Percentiles rank a stretch among this genome's conserved stretches.
These are phyloP conservation scores for Rhizopogon vesiculosus DNA, from an alignment of 768 basidiomycete genomes.

Conservation along the genomic window DNA sequence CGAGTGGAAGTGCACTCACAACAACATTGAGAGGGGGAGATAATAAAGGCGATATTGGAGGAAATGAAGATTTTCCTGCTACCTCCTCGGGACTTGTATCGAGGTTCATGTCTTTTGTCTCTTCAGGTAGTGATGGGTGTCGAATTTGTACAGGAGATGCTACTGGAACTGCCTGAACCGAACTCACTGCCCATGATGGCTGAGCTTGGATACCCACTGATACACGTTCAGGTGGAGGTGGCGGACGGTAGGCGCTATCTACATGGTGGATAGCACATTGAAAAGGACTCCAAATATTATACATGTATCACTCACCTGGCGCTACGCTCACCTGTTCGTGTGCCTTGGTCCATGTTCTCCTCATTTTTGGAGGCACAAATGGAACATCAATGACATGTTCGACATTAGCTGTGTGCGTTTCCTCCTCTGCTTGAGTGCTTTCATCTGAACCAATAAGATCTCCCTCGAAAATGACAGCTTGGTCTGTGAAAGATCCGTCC, in stretches of 20 bases:
- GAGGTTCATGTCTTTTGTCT: slow-evolving; percentile 6
- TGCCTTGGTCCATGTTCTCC: slow-evolving; percentile 53
- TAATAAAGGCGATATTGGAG: slow-evolving; percentile 9
- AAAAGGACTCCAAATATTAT: background rate
- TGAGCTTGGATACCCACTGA: slow-evolving; percentile 45
- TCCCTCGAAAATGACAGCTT: slow-evolving; percentile 55
- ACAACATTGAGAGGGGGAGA: slow-evolving; percentile 12
- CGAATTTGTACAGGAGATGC: slow-evolving; percentile 6
- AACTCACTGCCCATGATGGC: slow-evolving; percentile 29
- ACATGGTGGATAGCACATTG: background rate
- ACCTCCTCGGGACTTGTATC: slow-evolving; percentile 7
- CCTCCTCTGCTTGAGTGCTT: slow-evolving; percentile 36
- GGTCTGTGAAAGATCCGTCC: slow-evolving; percentile 51
- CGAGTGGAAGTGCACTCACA: slow-evolving; percentile 14
- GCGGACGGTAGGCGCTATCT: slow-evolving; percentile 21
- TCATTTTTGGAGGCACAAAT: slow-evolving; percentile 61
- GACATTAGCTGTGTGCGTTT: slow-evolving; percentile 35
- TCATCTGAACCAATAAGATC: slow-evolving; percentile 34
- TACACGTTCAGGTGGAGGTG: slow-evolving; percentile 21
- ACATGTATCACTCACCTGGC: slow-evolving; percentile 30
- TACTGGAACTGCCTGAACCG: slow-evolving; percentile 32
- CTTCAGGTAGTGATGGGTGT: slow-evolving; percentile 2
- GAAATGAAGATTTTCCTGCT: background rate
- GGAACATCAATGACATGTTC: slow-evolving; percentile 33
- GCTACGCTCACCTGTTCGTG: slow-evolving; percentile 37